Evolutionary conservation across 192 early-diverging fungal species (phyloP).

Genomic region (Coemansia sp.): DNA sequence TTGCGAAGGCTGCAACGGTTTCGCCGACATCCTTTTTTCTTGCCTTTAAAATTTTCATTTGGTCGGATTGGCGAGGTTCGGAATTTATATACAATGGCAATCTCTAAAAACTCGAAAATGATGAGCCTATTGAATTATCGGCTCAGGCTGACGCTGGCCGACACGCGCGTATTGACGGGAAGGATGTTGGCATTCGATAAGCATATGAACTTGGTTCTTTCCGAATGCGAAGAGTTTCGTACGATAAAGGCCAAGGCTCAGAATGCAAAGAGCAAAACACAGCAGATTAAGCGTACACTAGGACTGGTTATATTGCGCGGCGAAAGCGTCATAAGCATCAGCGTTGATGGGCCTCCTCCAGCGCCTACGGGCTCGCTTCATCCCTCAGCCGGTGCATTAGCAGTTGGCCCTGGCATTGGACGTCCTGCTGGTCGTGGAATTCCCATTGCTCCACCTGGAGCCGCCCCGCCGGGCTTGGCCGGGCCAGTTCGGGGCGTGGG

Average conservation of each 20-base stretch:
- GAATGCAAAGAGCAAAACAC: slow-evolving; percentile 43
- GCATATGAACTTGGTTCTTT: slow-evolving; percentile 98
- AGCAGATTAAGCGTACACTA: slow-evolving; percentile 88
- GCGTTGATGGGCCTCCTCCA: slow-evolving; percentile 89
- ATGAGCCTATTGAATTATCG: slow-evolving; percentile 93
- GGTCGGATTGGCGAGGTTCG: not conserved
- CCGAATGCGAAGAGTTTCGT: slow-evolving; percentile 97
- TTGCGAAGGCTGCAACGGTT: too few relatives aligned
- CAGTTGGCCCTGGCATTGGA: slow-evolving; percentile 73
- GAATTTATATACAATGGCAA: slow-evolving; percentile 41
- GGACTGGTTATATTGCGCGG: slow-evolving; percentile 94
- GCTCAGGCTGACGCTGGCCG: slow-evolving; percentile 87
- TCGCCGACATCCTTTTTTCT: too few relatives aligned
- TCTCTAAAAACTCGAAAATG: slow-evolving; percentile 86
- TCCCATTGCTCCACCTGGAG: slow-evolving; percentile 57
- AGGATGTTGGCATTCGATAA: slow-evolving; percentile 99
- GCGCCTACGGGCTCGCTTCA: slow-evolving; percentile 56
- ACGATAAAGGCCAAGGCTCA: slow-evolving; percentile 75
- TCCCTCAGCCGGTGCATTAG: slow-evolving; percentile 42
- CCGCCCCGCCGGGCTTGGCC: slow-evolving; percentile 63
- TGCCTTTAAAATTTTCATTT: not conserved
- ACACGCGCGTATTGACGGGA: slow-evolving; percentile 90
- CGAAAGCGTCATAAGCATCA: slow-evolving; percentile 88
- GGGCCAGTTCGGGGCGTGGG: slow-evolving; percentile 96
- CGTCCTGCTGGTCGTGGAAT: slow-evolving; percentile 81